Conservation (phyloP, 2,329 filamentous ascomycete genomes). For the Coleophoma crateriformis region DNA sequence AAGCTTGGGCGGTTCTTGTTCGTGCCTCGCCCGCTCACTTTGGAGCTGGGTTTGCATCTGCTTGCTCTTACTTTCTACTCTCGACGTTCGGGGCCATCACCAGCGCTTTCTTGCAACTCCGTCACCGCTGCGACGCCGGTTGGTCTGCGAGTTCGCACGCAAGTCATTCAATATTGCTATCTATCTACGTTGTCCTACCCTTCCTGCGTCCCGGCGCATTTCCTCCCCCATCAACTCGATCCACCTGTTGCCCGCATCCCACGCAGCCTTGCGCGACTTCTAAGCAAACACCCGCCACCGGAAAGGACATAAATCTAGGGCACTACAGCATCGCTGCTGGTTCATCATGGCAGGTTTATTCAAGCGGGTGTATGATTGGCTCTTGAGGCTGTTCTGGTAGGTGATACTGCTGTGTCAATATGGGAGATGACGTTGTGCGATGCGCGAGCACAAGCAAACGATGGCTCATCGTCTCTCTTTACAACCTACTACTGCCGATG, state of each 20-base stretch:
- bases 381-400: conserved; percentile 95
- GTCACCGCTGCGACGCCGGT: conserved; percentile 2
- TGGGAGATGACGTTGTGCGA: conserved; percentile 5
- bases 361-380: conserved; percentile 94
- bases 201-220: no score
- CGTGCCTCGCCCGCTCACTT: not conserved
- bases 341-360: conserved; percentile 93
- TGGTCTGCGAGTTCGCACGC: no score
- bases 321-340: conserved; percentile 3
- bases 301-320: no score
- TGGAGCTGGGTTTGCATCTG: not conserved
- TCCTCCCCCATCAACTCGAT: not conserved
- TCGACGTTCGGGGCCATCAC: conserved; percentile 9
- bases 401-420: conserved; percentile 27
- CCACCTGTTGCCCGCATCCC: conserved; percentile 3
- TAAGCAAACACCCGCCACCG: conserved; percentile 10
- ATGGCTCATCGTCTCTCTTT: not conserved
- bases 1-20: not conserved
- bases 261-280: conserved; percentile 20
- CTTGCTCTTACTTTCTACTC: not conserved
- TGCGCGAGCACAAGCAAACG: conserved; percentile 6
- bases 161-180: conserved; percentile 4
- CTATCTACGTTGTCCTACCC: not conserved
- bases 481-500: conserved; percentile 7
- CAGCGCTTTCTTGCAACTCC: conserved; percentile 18